These are phyloP conservation scores for Aureobasidium zeae DNA, from an alignment of 2,329 filamentous ascomycete species.

Conservation along the genomic window DNA sequence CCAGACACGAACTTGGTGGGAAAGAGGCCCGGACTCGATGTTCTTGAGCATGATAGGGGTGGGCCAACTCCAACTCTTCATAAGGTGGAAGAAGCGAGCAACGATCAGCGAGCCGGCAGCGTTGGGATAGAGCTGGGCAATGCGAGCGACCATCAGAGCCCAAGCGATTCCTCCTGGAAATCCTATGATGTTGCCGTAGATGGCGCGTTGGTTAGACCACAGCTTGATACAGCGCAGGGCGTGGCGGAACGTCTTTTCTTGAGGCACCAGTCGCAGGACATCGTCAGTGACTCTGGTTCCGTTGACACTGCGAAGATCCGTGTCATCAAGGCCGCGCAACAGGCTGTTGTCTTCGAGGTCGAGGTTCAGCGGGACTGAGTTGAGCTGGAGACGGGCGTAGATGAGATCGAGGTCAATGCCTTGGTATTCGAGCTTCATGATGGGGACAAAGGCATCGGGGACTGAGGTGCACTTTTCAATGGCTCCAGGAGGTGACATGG, in stretches of 20 bases:
- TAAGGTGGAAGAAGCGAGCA: conserved; percentile 87
- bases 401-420: conserved; percentile 94
- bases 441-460: conserved; percentile 84
- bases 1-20: conserved; percentile 69
- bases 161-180: conserved; percentile 96
- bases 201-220: conserved; percentile 85
- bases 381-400: conserved; percentile 37
- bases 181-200: conserved; percentile 93
- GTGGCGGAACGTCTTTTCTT: conserved; percentile 79
- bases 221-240: conserved; percentile 89
- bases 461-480: conserved; percentile 81
- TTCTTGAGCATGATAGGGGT: conserved; percentile 83
- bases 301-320: conserved; percentile 80
- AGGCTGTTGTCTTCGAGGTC: conserved; percentile 75
- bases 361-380: conserved; percentile 47
- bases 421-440: conserved; percentile 90
- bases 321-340: conserved; percentile 75
- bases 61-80: conserved; percentile 88
- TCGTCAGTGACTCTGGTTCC: conserved; percentile 91
- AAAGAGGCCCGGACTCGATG: conserved; percentile 69
- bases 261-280: conserved; percentile 79
- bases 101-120: conserved; percentile 83
- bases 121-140: conserved; percentile 92
- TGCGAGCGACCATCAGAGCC: conserved; percentile 93
- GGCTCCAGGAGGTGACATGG: conserved; percentile 66